A percentile compares a stretch with the other conserved stretches of the same genome.
Evolutionary conservation across 441 rosid species (phyloP).

Genomic region (Oxalis stricta): DNA sequence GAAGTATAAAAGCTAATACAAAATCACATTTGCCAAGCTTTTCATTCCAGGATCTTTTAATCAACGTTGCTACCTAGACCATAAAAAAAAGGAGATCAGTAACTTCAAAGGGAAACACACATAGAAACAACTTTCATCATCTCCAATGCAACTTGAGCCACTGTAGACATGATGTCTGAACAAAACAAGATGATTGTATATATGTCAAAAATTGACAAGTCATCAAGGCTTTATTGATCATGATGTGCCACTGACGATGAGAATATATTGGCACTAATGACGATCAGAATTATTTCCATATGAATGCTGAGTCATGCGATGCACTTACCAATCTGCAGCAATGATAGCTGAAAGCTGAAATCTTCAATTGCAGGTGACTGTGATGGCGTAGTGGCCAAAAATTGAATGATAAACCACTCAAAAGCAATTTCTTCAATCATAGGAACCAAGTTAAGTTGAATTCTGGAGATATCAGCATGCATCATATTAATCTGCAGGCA

Average conservation of each 20-base stretch:
- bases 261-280: neutral
- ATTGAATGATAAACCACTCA: conserved; percentile 81
- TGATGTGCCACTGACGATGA: neutral
- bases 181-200: too few relatives aligned
- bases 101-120: conserved; percentile 4
- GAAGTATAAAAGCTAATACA: conserved; percentile 65
- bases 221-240: too few relatives aligned
- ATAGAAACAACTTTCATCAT: neutral
- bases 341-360: conserved; percentile 88
- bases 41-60: conserved; percentile 67
- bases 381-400: conserved; percentile 62
- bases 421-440: conserved; percentile 76
- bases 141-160: too few relatives aligned
- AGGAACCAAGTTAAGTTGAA: conserved; percentile 80
- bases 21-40: conserved; percentile 78
- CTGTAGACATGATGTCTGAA: too few relatives aligned
- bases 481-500: conserved; percentile 59
- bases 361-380: conserved; percentile 70
- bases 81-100: conserved; percentile 5
- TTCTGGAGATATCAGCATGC: conserved; percentile 53
- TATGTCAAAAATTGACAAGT: too few relatives aligned
- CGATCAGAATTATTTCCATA: too few relatives aligned
- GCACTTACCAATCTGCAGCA: conserved; percentile 70
- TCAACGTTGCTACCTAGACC: conserved; percentile 50
- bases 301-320: neutral